Evolutionary conservation across 2,329 filamentous ascomycete species (phyloP), one percentile per base, ranked within the genome.

Genomic region (Pyricularia pennisetigena): DNA sequence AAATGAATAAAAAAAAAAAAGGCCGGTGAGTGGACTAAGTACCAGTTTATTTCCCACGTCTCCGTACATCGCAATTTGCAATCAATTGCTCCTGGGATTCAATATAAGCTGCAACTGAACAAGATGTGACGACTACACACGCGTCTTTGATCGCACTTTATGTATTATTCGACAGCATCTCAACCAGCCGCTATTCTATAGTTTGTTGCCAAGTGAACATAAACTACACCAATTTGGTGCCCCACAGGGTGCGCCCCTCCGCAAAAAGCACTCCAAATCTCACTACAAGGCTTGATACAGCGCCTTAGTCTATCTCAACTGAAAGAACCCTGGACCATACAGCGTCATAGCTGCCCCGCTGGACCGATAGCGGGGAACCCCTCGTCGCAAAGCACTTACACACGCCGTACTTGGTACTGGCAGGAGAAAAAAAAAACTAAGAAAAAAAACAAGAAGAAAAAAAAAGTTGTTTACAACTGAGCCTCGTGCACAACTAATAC

Each of bases 31-130:
- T 41, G 54, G 54, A 66, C 54, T 67, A 72, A 81, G 74, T 80
- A 94, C 92, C 79, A 97, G 81, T 80, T 97, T 97, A 77, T 93
- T 91, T 66, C 91, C 92, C 69, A 92, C 81, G 77, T 97, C 93
- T 72, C 93, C 93, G 79, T 97, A 95, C 93, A 97, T 97, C 65
- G 70, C 16, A 12, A 28, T 28, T 2, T 7, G 14, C 7, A 62
- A 6, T 28, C 24, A 28, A 62, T 28, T 28, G 59, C 59, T 14
- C 59, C 16, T 20, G 1, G 59, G 24, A 28, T 8, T 20, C 10
- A 9, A 28, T 28, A 30, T 54, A 7, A 54, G 10, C 16, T 54
- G 41, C 41, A 54, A n/a, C 20, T 3, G 20, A 54, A 54, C 20
- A 54, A n/a, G 1, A 54, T 54, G 41, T 6, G 20, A 54, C 20